Evolutionary conservation across 192 early-diverging fungal species (phyloP).

Genomic region (Coemansia sp.): DNA sequence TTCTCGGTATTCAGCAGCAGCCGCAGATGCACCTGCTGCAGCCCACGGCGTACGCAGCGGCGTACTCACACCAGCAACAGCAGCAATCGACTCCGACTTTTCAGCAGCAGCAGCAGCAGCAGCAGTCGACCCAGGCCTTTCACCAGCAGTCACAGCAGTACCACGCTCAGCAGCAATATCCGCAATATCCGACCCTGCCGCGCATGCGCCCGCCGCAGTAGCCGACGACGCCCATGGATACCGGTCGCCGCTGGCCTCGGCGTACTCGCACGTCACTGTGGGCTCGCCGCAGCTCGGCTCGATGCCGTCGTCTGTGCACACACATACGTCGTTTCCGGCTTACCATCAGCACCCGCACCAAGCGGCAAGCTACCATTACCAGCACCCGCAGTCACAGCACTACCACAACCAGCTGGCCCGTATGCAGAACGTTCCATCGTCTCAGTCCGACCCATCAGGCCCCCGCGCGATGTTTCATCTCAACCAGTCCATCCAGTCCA

Average conservation of each 20-base stretch:
- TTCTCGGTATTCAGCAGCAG: constrained; percentile 27
- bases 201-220: constrained; percentile 50
- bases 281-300: constrained; percentile 14
- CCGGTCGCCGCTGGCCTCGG: background rate
- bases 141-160: constrained; percentile 18
- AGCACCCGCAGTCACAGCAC: constrained; percentile 9
- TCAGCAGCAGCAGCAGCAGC: constrained; percentile 17
- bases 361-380: constrained; percentile 6
- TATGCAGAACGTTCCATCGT: constrained; percentile 7
- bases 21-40: constrained; percentile 12
- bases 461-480: constrained; percentile 23
- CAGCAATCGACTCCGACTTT: constrained; percentile 12
- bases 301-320: background rate
- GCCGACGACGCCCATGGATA: background rate
- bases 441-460: constrained; percentile 2
- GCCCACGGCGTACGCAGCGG: constrained; percentile 23
- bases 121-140: constrained; percentile 13
- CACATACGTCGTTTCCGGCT: background rate
- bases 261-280: background rate
- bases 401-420: constrained; percentile 15
- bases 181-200: constrained; percentile 43
- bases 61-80: constrained; percentile 36
- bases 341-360: constrained; percentile 10
- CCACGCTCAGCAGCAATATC: constrained; percentile 43
- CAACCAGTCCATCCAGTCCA: constrained; percentile 21